Conservation (phyloP, 768 basidiomycete species). For the Collybia sordida region DNA sequence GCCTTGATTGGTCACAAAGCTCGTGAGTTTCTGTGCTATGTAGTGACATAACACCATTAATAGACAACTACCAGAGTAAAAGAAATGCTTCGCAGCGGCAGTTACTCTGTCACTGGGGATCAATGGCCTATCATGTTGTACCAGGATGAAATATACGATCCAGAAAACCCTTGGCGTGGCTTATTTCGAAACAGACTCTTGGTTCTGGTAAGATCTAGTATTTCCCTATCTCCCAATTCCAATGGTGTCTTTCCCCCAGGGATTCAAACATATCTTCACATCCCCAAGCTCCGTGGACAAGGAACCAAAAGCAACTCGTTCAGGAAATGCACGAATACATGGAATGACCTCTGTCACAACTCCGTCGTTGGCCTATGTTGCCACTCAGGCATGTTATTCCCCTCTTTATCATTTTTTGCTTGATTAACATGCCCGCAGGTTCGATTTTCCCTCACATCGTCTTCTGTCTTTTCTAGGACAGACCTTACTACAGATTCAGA, state of each 20-base stretch:
- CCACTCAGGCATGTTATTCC: background rate
- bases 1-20: slow-evolving; percentile 8
- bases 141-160: slow-evolving; percentile 1
- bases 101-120: slow-evolving; percentile 13
- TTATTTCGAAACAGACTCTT: slow-evolving; percentile 4
- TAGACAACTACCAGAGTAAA: background rate
- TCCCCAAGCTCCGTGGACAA: slow-evolving; percentile 5
- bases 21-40: background rate
- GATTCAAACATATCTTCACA: slow-evolving; percentile 8
- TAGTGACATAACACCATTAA: background rate
- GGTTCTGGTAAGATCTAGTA: slow-evolving; percentile 1
- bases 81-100: slow-evolving; percentile 4
- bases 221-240: background rate
- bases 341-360: background rate
- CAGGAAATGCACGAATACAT: slow-evolving; percentile 3
- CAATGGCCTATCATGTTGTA: slow-evolving; percentile 18
- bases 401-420: no score
- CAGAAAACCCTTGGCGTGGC: slow-evolving; percentile 3
- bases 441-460: slow-evolving; percentile 3
- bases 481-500: slow-evolving; percentile 7
- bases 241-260: background rate
- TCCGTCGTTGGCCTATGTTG: background rate
- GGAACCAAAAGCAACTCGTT: background rate
- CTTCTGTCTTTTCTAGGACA: slow-evolving; percentile 1
- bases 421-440: no score